Conservation (phyloP, 164 flowering plant species). For the Aristolochia californica region DNA sequence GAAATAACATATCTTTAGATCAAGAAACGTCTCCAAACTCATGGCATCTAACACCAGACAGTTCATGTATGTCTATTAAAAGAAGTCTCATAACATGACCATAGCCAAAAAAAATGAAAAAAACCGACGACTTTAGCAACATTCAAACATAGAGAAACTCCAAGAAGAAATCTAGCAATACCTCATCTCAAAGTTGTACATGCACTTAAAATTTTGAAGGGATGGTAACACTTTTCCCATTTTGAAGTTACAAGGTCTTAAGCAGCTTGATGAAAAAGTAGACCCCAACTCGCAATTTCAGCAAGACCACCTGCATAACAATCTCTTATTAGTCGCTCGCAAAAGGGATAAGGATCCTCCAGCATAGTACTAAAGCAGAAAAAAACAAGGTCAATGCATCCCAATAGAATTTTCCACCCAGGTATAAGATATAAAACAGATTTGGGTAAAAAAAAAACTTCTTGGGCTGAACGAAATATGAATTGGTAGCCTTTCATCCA, state of each 20-base stretch:
- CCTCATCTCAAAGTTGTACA: slow-evolving; percentile 69
- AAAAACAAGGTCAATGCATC: not conserved
- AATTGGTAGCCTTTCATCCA: slow-evolving; percentile 53
- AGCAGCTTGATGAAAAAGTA: slow-evolving; percentile 48
- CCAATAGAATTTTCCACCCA: not conserved
- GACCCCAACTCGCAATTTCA: slow-evolving; percentile 55
- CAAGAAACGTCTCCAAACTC: no score
- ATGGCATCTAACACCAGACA: no score
- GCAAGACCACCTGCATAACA: slow-evolving; percentile 65
- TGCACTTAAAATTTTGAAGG: slow-evolving; percentile 59
- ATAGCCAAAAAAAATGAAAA: no score
- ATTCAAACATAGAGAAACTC: no score
- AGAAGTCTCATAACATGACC: no score
- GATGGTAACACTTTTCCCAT: slow-evolving; percentile 63
- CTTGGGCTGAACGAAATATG: slow-evolving; percentile 84
- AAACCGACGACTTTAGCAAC: no score
- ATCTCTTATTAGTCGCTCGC: not conserved
- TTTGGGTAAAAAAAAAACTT: slow-evolving; percentile 17
- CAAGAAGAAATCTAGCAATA: slow-evolving; percentile 9
- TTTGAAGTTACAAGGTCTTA: slow-evolving; percentile 85
- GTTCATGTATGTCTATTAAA: no score
- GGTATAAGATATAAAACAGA: not conserved
- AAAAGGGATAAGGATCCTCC: not conserved
- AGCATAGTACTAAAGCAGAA: not conserved
- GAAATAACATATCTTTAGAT: no score